Percentiles rank a stretch among this genome's conserved stretches.
These are phyloP conservation scores for Artemisia annua DNA, from an alignment of 129 eudicot species.

Conservation along the genomic window DNA sequence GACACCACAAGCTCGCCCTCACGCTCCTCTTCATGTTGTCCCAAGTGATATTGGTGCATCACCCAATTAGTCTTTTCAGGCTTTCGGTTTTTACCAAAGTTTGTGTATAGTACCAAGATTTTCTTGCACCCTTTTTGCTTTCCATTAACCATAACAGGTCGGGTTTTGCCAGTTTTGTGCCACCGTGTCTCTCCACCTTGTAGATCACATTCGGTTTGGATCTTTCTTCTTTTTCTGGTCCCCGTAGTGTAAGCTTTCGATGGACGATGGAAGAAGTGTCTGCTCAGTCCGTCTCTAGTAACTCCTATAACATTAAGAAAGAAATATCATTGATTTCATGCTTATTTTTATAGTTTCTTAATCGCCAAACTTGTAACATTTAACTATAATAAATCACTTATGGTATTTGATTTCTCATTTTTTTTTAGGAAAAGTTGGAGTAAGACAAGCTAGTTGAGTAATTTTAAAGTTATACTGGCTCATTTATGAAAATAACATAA, in stretches of 20 bases:
- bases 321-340: neutral
- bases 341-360: neutral
- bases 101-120: slow-evolving; percentile 89
- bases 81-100: slow-evolving; percentile 90
- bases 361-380: neutral
- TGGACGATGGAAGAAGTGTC: slow-evolving; percentile 97
- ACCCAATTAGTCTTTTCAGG: slow-evolving; percentile 99
- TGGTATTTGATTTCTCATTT: no score
- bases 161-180: slow-evolving; percentile 97
- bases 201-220: slow-evolving; percentile 91
- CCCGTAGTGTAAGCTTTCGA: slow-evolving; percentile 99
- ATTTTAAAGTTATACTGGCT: no score
- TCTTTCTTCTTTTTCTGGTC: slow-evolving; percentile 89
- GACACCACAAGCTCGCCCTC: slow-evolving; percentile 98
- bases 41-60: slow-evolving; percentile 97
- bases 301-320: slow-evolving; percentile 56
- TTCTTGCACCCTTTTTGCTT: slow-evolving; percentile 98
- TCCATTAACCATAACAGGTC: slow-evolving; percentile 88
- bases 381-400: no score
- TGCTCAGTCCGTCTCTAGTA: slow-evolving; percentile 89
- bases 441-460: no score
- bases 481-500: no score
- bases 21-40: slow-evolving; percentile 88
- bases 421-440: no score
- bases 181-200: slow-evolving; percentile 97